Evolutionary conservation across 768 basidiomycete genomes (phyloP).

Genomic region (Xanthoconium purpureum): DNA sequence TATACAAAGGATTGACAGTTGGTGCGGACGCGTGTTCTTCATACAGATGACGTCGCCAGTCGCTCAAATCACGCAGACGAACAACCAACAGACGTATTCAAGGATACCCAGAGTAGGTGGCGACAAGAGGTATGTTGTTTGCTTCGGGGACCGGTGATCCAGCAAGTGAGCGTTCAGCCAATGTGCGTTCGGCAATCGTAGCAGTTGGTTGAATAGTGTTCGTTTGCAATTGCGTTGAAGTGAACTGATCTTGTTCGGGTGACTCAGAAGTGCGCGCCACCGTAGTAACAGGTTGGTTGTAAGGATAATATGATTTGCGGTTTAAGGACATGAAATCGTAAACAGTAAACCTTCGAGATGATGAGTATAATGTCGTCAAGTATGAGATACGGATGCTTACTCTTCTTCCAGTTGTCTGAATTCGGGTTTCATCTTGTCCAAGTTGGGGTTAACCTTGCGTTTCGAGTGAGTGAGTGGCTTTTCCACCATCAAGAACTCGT

Average conservation of each 20-base stretch:
- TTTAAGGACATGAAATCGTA: slow-evolving; percentile 78
- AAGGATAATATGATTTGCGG: slow-evolving; percentile 84
- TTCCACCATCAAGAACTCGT: slow-evolving; percentile 96
- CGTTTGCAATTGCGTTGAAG: slow-evolving; percentile 35
- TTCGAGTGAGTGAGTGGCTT: slow-evolving; percentile 95
- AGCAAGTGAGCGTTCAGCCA: slow-evolving; percentile 40
- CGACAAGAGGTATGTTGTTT: slow-evolving; percentile 42
- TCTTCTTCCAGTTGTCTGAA: slow-evolving; percentile 91
- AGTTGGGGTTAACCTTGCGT: slow-evolving; percentile 81
- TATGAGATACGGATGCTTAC: slow-evolving; percentile 40
- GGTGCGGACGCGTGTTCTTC: neutral
- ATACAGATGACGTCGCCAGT: neutral
- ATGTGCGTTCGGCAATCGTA: slow-evolving; percentile 40
- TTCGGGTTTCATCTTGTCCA: slow-evolving; percentile 88
- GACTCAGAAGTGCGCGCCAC: slow-evolving; percentile 30
- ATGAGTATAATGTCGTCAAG: slow-evolving; percentile 5
- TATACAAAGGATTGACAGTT: slow-evolving; percentile 11
- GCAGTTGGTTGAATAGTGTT: slow-evolving; percentile 43
- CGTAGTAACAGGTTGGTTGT: slow-evolving; percentile 60
- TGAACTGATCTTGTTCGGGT: slow-evolving; percentile 25
- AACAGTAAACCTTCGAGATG: slow-evolving; percentile 68
- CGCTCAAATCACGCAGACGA: neutral
- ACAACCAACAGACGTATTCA: neutral
- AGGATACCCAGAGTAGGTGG: slow-evolving; percentile 19
- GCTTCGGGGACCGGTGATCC: slow-evolving; percentile 37